Evolutionary conservation across 768 basidiomycete species (phyloP).

Genomic region (Aureoboletus auriporus): DNA sequence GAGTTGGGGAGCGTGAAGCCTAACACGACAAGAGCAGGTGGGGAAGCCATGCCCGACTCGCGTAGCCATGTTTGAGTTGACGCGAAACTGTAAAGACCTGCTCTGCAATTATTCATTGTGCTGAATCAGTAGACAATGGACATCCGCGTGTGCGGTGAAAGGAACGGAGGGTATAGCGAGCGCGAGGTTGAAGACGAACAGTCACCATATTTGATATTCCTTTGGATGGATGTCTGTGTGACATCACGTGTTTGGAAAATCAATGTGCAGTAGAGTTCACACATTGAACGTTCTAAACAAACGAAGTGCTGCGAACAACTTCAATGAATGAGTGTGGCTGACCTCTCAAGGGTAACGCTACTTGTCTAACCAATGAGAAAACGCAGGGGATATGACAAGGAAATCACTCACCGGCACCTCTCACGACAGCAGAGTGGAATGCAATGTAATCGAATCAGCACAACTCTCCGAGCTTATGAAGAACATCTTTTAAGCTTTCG

Average conservation of each 20-base stretch:
- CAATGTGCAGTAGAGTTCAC: conserved; percentile 1
- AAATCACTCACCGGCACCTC: too few species aligned
- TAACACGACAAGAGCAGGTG: conserved; percentile 20
- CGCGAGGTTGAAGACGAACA: neutral
- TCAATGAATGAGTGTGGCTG: too few species aligned
- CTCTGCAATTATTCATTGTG: conserved; percentile 23
- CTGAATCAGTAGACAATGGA: conserved; percentile 1
- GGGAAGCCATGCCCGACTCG: conserved; percentile 21
- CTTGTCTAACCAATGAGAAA: too few species aligned
- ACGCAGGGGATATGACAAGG: too few species aligned
- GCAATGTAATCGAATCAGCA: too few species aligned
- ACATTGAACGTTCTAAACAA: too few species aligned
- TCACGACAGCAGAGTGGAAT: neutral
- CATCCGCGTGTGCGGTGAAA: conserved; percentile 4
- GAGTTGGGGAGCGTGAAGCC: conserved; percentile 25
- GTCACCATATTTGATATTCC: neutral
- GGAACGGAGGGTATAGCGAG: neutral
- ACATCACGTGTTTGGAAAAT: conserved; percentile 22
- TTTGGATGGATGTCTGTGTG: conserved; percentile 7
- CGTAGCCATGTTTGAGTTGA: conserved; percentile 20
- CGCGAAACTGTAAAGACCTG: conserved; percentile 25
- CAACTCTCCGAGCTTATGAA: neutral
- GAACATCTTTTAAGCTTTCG: neutral
- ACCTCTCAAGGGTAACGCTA: too few species aligned
- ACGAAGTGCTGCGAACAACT: too few species aligned